Conservation (phyloP, 192 early-diverging fungal species). For the Umbelopsis isabellina region DNA sequence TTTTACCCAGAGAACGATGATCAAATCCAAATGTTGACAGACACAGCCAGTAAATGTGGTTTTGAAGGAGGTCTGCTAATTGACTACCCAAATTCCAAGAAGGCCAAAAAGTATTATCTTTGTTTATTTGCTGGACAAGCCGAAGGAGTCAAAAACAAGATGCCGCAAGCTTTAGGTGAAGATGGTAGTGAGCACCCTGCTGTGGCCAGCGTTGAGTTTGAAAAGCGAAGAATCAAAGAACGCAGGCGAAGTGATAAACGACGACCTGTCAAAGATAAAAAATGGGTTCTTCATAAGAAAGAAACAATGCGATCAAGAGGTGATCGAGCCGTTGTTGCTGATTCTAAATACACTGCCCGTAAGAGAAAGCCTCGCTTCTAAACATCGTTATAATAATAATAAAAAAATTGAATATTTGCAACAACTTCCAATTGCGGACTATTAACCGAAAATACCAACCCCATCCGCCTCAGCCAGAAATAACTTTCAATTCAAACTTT, state of each 20-base stretch:
- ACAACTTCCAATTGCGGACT: conserved; percentile 10
- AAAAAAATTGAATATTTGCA: background rate
- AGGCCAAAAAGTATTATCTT: conserved; percentile 96
- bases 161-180: conserved; percentile 68
- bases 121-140: conserved; percentile 94
- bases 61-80: conserved; percentile 95
- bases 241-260: conserved; percentile 46
- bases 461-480: conserved; percentile 1
- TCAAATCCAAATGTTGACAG: conserved; percentile 92
- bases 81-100: conserved; percentile 95
- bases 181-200: conserved; percentile 55
- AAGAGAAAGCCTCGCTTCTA: conserved; percentile 90
- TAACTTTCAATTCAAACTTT: background rate
- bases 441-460: conserved; percentile 3
- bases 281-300: conserved; percentile 93
- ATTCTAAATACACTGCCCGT: conserved; percentile 94
- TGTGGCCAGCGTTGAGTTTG: conserved; percentile 47
- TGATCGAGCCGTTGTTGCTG: conserved; percentile 73
- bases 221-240: conserved; percentile 40
- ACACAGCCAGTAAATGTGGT: conserved; percentile 85
- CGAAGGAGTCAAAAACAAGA: conserved; percentile 51
- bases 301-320: conserved; percentile 79
- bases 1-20: conserved; percentile 97
- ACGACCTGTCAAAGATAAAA: conserved; percentile 78
- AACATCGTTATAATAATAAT: conserved; percentile 10